Conservation (phyloP, 1,284 basidiomycete genomes). For the Ceratobasidium sp. region DNA sequence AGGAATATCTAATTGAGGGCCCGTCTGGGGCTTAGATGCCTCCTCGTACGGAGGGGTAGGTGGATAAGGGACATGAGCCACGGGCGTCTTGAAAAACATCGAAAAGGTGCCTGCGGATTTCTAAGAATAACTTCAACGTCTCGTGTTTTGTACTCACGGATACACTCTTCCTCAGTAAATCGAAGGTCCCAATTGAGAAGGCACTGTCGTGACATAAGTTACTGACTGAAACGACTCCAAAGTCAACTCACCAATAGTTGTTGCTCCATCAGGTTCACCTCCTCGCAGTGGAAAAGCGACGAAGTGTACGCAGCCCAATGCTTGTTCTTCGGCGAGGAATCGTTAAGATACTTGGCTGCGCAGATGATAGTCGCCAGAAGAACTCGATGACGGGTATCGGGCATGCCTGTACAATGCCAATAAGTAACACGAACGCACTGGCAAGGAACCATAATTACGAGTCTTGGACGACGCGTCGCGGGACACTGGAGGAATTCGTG, state of each 20-base stretch:
- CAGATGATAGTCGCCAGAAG: conserved; percentile 97
- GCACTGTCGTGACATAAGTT: conserved; percentile 1
- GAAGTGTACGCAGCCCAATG: conserved; percentile 82
- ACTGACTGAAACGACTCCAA: background rate
- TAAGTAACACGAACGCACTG: conserved; percentile 34
- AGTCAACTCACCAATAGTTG: conserved; percentile 20
- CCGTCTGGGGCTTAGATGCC: background rate
- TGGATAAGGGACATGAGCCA: background rate
- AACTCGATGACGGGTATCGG: conserved; percentile 92
- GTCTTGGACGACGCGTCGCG: conserved; percentile 69
- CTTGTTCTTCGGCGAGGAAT: conserved; percentile 94
- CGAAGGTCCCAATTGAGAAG: conserved; percentile 39
- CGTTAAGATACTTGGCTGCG: conserved; percentile 97
- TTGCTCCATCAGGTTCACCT: conserved; percentile 34
- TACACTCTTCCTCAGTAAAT: conserved; percentile 33
- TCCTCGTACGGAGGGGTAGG: conserved; percentile 29
- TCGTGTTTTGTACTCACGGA: conserved; percentile 24
- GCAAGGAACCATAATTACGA: conserved; percentile 25
- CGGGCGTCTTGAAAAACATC: conserved; percentile 27
- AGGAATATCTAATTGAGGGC: conserved; percentile 8
- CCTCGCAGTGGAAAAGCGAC: conserved; percentile 20
- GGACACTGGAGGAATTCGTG: conserved; percentile 83
- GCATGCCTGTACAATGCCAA: conserved; percentile 69
- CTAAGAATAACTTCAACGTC: too few species aligned
- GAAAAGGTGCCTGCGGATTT: conserved; percentile 21